A percentile compares a stretch with the other conserved stretches of the same genome.
These are phyloP conservation scores for Phytopythium sindhum DNA, from an alignment of 352 stramenopile species.

Conservation along the genomic window DNA sequence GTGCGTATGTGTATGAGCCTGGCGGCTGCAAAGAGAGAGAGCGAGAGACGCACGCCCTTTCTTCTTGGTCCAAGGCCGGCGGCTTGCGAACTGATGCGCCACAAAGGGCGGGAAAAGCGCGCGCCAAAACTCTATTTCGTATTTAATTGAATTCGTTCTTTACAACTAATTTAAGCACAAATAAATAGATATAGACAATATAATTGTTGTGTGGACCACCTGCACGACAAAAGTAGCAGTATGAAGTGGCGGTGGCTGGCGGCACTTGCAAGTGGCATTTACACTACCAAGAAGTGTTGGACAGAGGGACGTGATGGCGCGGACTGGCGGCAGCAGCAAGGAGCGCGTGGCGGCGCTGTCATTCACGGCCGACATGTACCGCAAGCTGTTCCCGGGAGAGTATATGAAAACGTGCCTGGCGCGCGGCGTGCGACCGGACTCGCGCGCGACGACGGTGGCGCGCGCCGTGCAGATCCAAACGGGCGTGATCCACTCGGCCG, in stretches of 20 bases:
- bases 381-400: constrained; percentile 70
- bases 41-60: too few species aligned
- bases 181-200: background rate
- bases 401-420: constrained; percentile 65
- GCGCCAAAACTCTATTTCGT: background rate
- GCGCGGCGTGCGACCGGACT: constrained; percentile 57
- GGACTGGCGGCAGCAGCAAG: background rate
- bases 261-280: background rate
- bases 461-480: constrained; percentile 65
- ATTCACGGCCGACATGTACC: constrained; percentile 69
- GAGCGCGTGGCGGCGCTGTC: constrained; percentile 33
- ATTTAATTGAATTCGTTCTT: too few species aligned
- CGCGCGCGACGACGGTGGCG: constrained; percentile 38
- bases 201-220: background rate
- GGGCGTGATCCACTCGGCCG: constrained; percentile 54
- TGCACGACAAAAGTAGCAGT: background rate
- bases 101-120: background rate
- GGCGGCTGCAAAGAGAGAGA: too few species aligned
- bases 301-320: background rate
- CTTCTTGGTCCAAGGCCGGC: too few species aligned
- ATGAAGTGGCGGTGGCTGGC: background rate
- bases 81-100: background rate
- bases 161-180: too few species aligned
- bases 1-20: too few species aligned
- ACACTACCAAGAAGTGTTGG: too few species aligned